phyloP scores from a whole-genome alignment of 176 grass and related monocot species.

The Carex pumila region DNA sequence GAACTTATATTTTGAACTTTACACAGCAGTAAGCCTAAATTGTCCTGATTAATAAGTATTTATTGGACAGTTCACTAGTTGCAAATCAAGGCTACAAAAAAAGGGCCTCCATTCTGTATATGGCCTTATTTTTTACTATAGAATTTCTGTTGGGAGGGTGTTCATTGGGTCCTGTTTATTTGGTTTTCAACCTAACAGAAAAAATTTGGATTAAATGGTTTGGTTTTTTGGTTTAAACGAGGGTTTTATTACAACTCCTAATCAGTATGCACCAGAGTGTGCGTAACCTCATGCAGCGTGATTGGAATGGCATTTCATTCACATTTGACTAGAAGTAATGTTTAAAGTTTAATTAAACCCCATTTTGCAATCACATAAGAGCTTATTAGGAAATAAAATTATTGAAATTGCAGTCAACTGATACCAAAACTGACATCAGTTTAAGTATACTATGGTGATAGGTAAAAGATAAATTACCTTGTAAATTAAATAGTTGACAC shows the following conservation, averaged over 20 bases:
- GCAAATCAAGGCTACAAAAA: background rate
- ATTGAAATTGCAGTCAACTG: background rate
- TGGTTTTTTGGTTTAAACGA: background rate
- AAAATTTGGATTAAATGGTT: no score
- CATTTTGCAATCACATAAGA: background rate
- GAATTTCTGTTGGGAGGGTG: background rate
- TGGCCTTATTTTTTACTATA: background rate
- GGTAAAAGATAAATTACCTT: slow-evolving; percentile 8
- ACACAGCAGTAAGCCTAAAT: background rate
- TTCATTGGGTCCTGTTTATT: no score
- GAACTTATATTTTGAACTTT: background rate
- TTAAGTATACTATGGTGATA: background rate
- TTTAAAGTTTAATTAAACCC: background rate
- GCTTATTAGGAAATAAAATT: background rate
- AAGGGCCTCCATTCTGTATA: background rate
- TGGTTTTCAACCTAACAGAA: no score
- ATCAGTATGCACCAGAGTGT: background rate
- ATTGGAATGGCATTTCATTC: background rate
- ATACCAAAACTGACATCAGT: background rate
- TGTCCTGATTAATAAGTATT: background rate
- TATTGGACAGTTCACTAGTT: background rate
- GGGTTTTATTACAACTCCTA: background rate
- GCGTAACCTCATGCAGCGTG: background rate
- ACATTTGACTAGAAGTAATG: background rate
- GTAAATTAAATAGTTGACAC: slow-evolving; percentile 27